A percentile compares a stretch with the other conserved stretches of the same genome.
These are phyloP conservation scores for Scorias spongiosa DNA, from an alignment of 2,329 filamentous ascomycete genomes.

Conservation along the genomic window DNA sequence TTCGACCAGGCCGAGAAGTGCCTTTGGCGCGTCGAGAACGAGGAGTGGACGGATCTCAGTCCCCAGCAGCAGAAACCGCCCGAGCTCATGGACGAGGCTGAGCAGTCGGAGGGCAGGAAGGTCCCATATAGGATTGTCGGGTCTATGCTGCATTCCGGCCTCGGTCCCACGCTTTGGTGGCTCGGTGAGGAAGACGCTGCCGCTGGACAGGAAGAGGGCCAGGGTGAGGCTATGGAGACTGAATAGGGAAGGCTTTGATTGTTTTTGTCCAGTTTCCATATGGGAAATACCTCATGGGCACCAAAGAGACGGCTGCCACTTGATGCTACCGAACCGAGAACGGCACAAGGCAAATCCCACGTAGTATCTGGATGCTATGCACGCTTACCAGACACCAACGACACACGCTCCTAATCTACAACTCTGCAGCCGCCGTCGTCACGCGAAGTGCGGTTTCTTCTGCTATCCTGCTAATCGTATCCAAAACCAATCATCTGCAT, in stretches of 20 bases:
- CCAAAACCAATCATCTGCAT: too few relatives aligned
- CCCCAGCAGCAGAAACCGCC: constrained; percentile 46
- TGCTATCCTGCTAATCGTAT: too few relatives aligned
- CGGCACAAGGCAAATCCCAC: too few relatives aligned
- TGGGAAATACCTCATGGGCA: too few relatives aligned
- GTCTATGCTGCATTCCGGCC: constrained; percentile 32
- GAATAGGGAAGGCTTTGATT: not conserved
- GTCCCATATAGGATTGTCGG: constrained; percentile 54
- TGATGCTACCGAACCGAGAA: too few relatives aligned
- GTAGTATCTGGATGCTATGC: too few relatives aligned
- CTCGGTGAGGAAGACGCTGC: constrained; percentile 18
- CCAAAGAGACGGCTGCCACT: too few relatives aligned
- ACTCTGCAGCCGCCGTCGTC: too few relatives aligned
- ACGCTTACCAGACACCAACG: too few relatives aligned
- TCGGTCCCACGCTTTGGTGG: constrained; percentile 36
- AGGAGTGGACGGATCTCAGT: constrained; percentile 83
- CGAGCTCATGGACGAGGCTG: constrained; percentile 36
- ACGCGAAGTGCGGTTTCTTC: too few relatives aligned
- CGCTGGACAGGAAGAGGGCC: constrained; percentile 10
- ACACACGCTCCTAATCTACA: too few relatives aligned
- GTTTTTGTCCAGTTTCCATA: not conserved
- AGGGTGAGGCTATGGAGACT: constrained; percentile 1
- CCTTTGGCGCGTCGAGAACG: constrained; percentile 68
- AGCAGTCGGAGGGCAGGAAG: constrained; percentile 44
- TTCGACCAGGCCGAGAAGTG: constrained; percentile 86